Base-by-base conservation (phyloP, 1,139 yeast genomes). In the Candida sojae region DNA sequence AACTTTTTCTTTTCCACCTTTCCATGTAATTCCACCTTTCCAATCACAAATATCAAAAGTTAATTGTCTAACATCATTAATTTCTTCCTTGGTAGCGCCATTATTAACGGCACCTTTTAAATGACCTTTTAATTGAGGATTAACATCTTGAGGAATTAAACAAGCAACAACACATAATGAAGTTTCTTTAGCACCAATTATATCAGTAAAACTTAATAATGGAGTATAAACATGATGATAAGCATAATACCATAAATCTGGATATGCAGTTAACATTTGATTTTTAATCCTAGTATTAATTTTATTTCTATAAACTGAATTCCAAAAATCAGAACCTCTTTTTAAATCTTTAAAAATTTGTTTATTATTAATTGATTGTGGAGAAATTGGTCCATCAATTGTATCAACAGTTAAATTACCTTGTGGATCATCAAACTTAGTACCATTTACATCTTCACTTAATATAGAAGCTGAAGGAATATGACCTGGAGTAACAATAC, bases 81-180 rank as follows among this genome's bases (percentile, higher is more conserved):
- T 73, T 52, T 86, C 88, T 43, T 84, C 88, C 38, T 64, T 62
- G 4, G 87, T 73, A 7, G 88, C 88, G 0, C 96, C 96, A 37
- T 84, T 80, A 60, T 89, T 90, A 46, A 84, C 51, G 0, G 96
- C 97, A 0, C 97, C 97, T 59, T 79, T 80, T 52, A 91, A 73
- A 62, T 91, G 97, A 0, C 97, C 97, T 66, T 89, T 88, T 55
- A 91, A 73, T 60, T 91, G 97, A 9, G 38, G 36, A 0, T 96
- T 88, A 12, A 91, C 97, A 63, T 91, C 96, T 62, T 89, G 97
- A 0, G 97, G 97, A 10, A 91, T 84, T 58, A 92, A 75, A 52
- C 92, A 79, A 1, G 96, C 86, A 31, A 91, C 80, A 4, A 91
- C 82, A 39, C 88, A 85, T 56, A 89, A 64, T 35, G 93, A 84